Base-by-base conservation (phyloP, 257 asterid species). In the Nicotiana paniculata region DNA sequence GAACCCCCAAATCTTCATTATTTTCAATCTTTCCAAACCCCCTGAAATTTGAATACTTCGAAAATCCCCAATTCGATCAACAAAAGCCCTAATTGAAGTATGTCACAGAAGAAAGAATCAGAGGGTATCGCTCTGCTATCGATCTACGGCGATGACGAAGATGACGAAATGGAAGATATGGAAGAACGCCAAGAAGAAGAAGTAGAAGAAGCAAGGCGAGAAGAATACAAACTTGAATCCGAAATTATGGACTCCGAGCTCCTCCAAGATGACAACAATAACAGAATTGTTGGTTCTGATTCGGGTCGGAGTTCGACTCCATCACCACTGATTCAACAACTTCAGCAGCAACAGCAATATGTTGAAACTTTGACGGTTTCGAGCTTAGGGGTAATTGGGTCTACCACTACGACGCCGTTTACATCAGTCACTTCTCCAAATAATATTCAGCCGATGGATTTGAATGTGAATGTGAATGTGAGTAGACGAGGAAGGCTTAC, bases 91-190 rank as follows among this genome's bases (percentile, higher is more conserved):
- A 62, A 82, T 53, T 72, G 81, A 69, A 74, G 79, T 21, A 46
- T 64, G 30, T 86, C 98, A 9, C 89, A 83, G 85, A 93, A 93
- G 91, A 92, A 88, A 67, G 93, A 93, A 53, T 90, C 99, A 0
- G 97, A 93, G 86, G 99, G 99, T 72, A 95, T 95, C 54, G 97
- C 98, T 24, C 82, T 95, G 80, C 93, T 93, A 35, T 95, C 99
- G 33, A 91, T 95, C 88, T 95, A 95, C 70, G 98, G 92, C 9
- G 97, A 93, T 78, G 97, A 91, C 80, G 92, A 88, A 76, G 91
- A 89, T 21, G 98, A 92, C 53, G 99, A 92, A 30, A 93, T 92
- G 93, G 96, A 90, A 63, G 97, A 87, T 68, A n/a, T 86, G 61
- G 79, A 74, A 48, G 24, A 46, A 74, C 43, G 8, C 11, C 90